A percentile compares a stretch with the other conserved stretches of the same genome.
Evolutionary conservation across 331 rosid species (phyloP).

Genomic region (Phaseolus coccineus): DNA sequence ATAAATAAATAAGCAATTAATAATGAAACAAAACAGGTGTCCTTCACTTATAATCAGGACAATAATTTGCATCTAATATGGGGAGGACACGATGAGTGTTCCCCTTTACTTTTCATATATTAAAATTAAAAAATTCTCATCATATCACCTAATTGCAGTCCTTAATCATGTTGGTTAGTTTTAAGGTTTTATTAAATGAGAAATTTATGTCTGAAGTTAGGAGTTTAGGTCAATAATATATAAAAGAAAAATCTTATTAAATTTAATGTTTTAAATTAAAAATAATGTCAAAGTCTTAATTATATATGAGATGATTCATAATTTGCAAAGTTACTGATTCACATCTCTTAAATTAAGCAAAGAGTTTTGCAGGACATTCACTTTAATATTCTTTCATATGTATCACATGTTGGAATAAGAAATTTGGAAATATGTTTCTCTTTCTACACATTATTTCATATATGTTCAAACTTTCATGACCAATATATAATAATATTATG

Average conservation of each 20-base stretch:
- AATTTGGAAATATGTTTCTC: background rate
- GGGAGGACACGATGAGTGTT: background rate
- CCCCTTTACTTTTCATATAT: background rate
- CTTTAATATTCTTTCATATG: background rate
- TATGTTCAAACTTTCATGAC: background rate
- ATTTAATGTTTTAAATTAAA: too few relatives aligned
- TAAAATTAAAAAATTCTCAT: constrained; percentile 8
- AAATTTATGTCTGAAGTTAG: too few relatives aligned
- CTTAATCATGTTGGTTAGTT: constrained; percentile 2
- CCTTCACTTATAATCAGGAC: background rate
- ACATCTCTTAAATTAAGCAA: too few relatives aligned
- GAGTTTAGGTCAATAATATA: too few relatives aligned
- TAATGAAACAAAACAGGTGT: constrained; percentile 3
- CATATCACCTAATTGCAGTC: background rate
- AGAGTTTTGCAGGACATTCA: too few relatives aligned
- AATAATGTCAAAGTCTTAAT: too few relatives aligned
- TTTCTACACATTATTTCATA: too few relatives aligned
- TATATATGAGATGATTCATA: too few relatives aligned
- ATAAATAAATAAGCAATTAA: too few relatives aligned
- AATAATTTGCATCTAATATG: background rate
- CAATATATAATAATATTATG: background rate
- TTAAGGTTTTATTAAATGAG: too few relatives aligned
- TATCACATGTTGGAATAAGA: constrained; percentile 10
- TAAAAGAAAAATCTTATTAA: too few relatives aligned
- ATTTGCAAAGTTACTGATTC: too few relatives aligned